Base-by-base conservation (phyloP, 768 basidiomycete species). In the Botryobasidium botryosum region DNA sequence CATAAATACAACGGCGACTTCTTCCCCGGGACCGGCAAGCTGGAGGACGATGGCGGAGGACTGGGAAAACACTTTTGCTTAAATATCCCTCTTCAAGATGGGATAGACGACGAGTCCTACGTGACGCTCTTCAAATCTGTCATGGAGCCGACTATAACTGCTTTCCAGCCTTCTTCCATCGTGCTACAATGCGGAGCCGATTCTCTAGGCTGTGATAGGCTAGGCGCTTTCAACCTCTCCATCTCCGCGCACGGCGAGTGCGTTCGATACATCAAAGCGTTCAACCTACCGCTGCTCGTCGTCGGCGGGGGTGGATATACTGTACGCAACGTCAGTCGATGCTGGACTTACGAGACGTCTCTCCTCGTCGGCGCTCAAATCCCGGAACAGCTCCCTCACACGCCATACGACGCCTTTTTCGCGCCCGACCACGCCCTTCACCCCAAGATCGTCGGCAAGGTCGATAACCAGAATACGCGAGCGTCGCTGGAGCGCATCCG, bases 1-100 rank as follows among this genome's bases (percentile, higher is more conserved):
- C 92, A 99, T 68, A 97, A 97, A 63, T 99, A 94, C 66, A 90
- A 84, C 1, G 90, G 87, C 45, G 87, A 92, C 56, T 99, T 99
- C 68, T 99, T 99, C 61, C 92, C 92, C 0, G 90, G 91, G 0
- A 99, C 92, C 0, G 92, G 92, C 13, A 90, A 90, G 60, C 69
- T 96, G 6, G 84, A 91, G 56, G 92, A 99, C 63, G 86, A 87
- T 49, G 69, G 69, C 3, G 85, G 87, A 17, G 80, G 78, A n/a
- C 59, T 75, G 1, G 92, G 92, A 43, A 94, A 92, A 62, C 80
- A 97, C 58, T 99, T 97, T 59, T 81, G 77, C 48, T 68, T 97
- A 35, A 99, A 99, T 57, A 85, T 99, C 1, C 92, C 92, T 1
- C 66, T 99, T 0, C 81, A 79, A 59, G 94, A 97, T 55, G 92